Conservation (phyloP, 2,329 filamentous ascomycete species). For the Didymella pomorum region DNA sequence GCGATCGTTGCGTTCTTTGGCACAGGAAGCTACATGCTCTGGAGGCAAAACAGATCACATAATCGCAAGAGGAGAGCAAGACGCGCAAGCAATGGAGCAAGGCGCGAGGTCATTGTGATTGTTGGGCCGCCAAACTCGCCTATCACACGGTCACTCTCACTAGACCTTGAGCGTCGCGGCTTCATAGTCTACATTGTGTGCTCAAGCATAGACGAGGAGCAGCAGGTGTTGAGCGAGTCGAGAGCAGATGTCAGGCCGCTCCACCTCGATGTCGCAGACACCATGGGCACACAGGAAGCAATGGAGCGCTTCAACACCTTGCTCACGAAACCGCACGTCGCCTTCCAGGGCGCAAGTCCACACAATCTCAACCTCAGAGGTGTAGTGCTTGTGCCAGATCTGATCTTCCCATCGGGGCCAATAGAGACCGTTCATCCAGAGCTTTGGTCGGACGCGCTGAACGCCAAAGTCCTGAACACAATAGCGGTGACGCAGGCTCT, state of each 20-base stretch:
- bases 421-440: conserved; percentile 86
- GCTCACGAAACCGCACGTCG: conserved; percentile 76
- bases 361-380: conserved; percentile 80
- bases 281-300: conserved; percentile 71
- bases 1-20: conserved; percentile 75
- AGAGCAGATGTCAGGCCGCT: conserved; percentile 83
- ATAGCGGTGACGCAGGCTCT: conserved; percentile 90
- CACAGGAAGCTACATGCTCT: conserved; percentile 66
- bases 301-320: conserved; percentile 76
- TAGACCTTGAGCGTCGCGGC: conserved; percentile 88
- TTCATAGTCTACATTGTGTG: conserved; percentile 95
- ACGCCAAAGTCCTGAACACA: conserved; percentile 88
- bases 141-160: conserved; percentile 79
- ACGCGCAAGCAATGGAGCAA: conserved; percentile 81
- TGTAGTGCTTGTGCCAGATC: conserved; percentile 82
- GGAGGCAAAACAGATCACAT: conserved; percentile 67
- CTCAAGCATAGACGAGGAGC: conserved; percentile 83
- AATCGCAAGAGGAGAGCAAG: conserved; percentile 75
- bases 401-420: conserved; percentile 79
- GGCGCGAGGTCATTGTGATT: conserved; percentile 86
- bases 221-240: conserved; percentile 76
- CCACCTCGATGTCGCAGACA: conserved; percentile 82
- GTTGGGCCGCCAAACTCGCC: conserved; percentile 88
- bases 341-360: conserved; percentile 76
- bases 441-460: conserved; percentile 87